Base-by-base conservation (phyloP, 805 yeast genomes). In the Yamadazyma paraphyllophila region DNA sequence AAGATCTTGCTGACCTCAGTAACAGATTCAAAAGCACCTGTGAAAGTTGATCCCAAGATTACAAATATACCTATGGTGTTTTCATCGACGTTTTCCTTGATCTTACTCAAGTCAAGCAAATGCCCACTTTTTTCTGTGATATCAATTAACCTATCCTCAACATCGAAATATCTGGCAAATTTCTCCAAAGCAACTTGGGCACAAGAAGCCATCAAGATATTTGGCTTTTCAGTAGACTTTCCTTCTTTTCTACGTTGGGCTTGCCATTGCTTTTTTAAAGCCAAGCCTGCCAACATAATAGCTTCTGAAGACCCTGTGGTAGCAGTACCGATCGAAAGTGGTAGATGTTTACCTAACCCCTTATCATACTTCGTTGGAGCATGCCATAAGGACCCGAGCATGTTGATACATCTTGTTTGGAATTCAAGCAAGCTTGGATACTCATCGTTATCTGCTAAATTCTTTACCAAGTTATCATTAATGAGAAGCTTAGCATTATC, bases 291-390 rank as follows among this genome's bases (percentile, higher is more conserved):
- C 43, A 90, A 78, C 87, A 89, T 88, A 55, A 91, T 83, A 7
- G 97, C 97, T 63, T 90, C 97, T 1, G 92, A 83, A 1, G 96
- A 89, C 4, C 97, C 97, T 1, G 96, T 90, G 44, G 96, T 88
- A 20, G 96, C 94, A 10, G 96, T 82, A 17, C 97, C 97, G 26
- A 88, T 72, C 3, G 95, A 46, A 32, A 59, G 58, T 36, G 60
- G 56, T 31, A 53, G 42, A 81, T 32, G 60, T 51, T 47, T 63
- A 31, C 58, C 62, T 24, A 57, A 54, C 24, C 37, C 56, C n/a
- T 56, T 53, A 34, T 61, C 59, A 13, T 43, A 43, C 7, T 50
- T 48, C 20, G 49, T 54, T 7, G 83, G 84, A 9, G 89, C 91
- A 59, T 88, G 71, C 97, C 97, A 90, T 57, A 90, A 63, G 58